Evolutionary conservation across 805 yeast species (phyloP).

Genomic region (Ogataea degrootiae): DNA sequence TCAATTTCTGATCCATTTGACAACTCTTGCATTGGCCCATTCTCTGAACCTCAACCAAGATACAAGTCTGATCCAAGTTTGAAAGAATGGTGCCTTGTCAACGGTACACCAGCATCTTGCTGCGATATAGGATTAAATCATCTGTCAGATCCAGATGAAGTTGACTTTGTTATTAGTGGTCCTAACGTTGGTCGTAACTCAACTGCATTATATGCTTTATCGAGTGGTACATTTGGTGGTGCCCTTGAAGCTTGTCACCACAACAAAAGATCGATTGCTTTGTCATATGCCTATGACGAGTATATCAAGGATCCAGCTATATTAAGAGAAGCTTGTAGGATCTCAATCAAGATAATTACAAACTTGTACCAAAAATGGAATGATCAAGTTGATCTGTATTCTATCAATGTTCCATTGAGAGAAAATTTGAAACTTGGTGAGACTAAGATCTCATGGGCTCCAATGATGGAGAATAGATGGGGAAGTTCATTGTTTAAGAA

Average conservation of each 20-base stretch:
- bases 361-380: slow-evolving; percentile 54
- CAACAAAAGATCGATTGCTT: slow-evolving; percentile 61
- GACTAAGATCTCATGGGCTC: slow-evolving; percentile 62
- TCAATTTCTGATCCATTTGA: slow-evolving; percentile 34
- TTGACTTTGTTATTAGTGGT: slow-evolving; percentile 81
- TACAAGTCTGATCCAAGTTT: slow-evolving; percentile 30
- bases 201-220: slow-evolving; percentile 73
- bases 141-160: slow-evolving; percentile 45
- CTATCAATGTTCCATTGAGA: slow-evolving; percentile 70
- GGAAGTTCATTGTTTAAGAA: slow-evolving; percentile 22
- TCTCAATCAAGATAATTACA: slow-evolving; percentile 55
- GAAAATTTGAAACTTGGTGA: slow-evolving; percentile 37
- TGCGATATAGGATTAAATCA: slow-evolving; percentile 79
- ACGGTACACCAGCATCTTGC: slow-evolving; percentile 91
- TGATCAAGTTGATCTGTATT: slow-evolving; percentile 55
- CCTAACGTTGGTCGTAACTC: slow-evolving; percentile 90
- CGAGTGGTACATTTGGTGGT: slow-evolving; percentile 91
- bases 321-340: slow-evolving; percentile 54
- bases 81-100: slow-evolving; percentile 73
- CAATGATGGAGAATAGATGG: slow-evolving; percentile 75
- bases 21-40: slow-evolving; percentile 58
- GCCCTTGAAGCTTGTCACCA: slow-evolving; percentile 79
- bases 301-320: slow-evolving; percentile 39
- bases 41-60: slow-evolving; percentile 38
- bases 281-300: slow-evolving; percentile 71